Base-by-base conservation (phyloP, 495 filamentous ascomycete species). In the Daldinia vernicosa region DNA sequence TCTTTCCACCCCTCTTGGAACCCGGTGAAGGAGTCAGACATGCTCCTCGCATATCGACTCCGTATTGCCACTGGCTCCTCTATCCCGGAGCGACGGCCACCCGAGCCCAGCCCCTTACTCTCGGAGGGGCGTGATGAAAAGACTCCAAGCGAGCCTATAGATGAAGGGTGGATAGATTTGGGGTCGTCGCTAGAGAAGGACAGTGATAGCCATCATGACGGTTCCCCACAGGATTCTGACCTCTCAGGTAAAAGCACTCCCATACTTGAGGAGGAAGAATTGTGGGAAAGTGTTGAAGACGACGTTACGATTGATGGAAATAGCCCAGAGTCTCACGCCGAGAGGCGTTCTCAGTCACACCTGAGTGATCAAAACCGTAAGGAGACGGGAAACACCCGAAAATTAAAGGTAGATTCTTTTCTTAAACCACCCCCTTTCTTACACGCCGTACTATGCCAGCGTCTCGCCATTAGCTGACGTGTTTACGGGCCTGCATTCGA, bases 401-500 rank as follows among this genome's bases (percentile, higher is more conserved):
- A 68, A 47, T 54, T 78, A 28, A 79, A 78, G 24, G 70, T 73
- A 47, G 19, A 66, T 54, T 28, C 5, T 9, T 50, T 62, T 61
- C 52, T 40, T 2, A 12, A 26, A 17, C 22, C 43, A 27, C 40
- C 51, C 51, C 35, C 14, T 43, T 30, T 56, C 35, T 33, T 47
- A 22, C 37, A 19, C 56, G 28, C 53, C 33, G 51, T 53, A 27
- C 33, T 27, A 62, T 6, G 32, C 40, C 8, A 33, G 26, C 51
- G 57, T 58, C 9, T 53, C 45, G 40, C 17, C 45, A 51, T 45
- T 37, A 8, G 57, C 66, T 73, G 45, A 73, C 60, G 15, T 69
- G 8, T 47, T 14, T 66, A 52, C 40, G 39, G 70, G 82, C 82
- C 2, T 85, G 83, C 61, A 69, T 83, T 60, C 79, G 83, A 50